These are phyloP conservation scores for Pseudocercospora eumusae DNA, from an alignment of 2,329 filamentous ascomycete genomes.

Conservation along the genomic window DNA sequence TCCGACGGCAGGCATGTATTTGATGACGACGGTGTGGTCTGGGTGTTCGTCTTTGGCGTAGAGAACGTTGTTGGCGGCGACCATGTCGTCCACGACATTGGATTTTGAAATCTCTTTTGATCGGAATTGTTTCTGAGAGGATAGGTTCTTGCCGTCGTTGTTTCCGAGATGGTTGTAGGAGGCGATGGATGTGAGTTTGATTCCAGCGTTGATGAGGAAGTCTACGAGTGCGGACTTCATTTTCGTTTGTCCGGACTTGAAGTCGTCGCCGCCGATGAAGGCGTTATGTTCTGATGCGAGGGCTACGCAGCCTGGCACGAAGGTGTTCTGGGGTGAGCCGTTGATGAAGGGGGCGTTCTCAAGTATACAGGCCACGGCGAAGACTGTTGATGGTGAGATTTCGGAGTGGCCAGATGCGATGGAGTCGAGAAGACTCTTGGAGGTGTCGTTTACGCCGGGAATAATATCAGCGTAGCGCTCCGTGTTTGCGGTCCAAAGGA, in stretches of 20 bases:
- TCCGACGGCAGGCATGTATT: conserved; percentile 98
- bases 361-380: conserved; percentile 90
- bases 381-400: conserved; percentile 92
- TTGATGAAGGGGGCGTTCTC: conserved; percentile 96
- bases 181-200: conserved; percentile 97
- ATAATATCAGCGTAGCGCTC: conserved; percentile 92
- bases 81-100: conserved; percentile 99
- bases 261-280: conserved; percentile 97
- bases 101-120: conserved; percentile 99
- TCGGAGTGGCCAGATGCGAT: conserved; percentile 87
- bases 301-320: conserved; percentile 87
- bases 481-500: conserved; percentile 98
- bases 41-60: conserved; percentile 93
- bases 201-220: conserved; percentile 97
- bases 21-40: conserved; percentile 98
- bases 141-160: conserved; percentile 98
- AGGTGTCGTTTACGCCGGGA: conserved; percentile 90
- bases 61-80: conserved; percentile 87
- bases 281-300: conserved; percentile 83
- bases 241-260: conserved; percentile 99
- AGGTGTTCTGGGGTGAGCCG: conserved; percentile 98
- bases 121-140: conserved; percentile 96
- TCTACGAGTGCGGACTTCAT: conserved; percentile 99
- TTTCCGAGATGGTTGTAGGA: conserved; percentile 99
- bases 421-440: conserved; percentile 84